Conservation (phyloP, 1,284 basidiomycete genomes). For the Microbotryum silenes-acaulis region DNA sequence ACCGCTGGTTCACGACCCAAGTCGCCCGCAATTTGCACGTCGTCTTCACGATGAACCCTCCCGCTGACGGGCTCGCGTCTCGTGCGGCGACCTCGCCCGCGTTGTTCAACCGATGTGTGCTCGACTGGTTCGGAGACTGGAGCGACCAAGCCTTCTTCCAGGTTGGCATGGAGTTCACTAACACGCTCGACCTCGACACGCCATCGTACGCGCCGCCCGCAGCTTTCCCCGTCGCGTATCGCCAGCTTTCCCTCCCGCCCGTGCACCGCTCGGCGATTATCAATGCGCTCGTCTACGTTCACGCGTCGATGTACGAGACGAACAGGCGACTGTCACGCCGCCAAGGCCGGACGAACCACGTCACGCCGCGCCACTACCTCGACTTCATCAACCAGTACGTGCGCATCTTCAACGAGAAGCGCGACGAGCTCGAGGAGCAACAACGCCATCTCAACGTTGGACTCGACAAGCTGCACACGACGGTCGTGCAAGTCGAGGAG, state of each 20-base stretch:
- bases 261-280: conserved; percentile 78
- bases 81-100: conserved; percentile 95
- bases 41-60: conserved; percentile 99
- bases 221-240: conserved; percentile 80
- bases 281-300: conserved; percentile 89
- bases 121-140: conserved; percentile 99
- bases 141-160: conserved; percentile 95
- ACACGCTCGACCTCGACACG: conserved; percentile 79
- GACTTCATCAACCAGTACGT: conserved; percentile 99
- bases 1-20: conserved; percentile 94
- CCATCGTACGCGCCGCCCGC: conserved; percentile 66
- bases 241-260: conserved; percentile 70
- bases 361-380: conserved; percentile 96
- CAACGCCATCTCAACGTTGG: conserved; percentile 98
- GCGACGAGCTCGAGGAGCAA: conserved; percentile 97
- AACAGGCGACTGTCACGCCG: conserved; percentile 81
- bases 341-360: conserved; percentile 88
- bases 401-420: conserved; percentile 90
- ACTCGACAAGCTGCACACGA: conserved; percentile 91
- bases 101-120: conserved; percentile 93
- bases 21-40: conserved; percentile 94
- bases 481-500: conserved; percentile 92
- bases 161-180: conserved; percentile 90
- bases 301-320: conserved; percentile 80
- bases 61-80: conserved; percentile 60